Evolutionary conservation across 2,329 filamentous ascomycete species (phyloP), one percentile per base, ranked within the genome.

Genomic region (Ceratocystis albifundus): DNA sequence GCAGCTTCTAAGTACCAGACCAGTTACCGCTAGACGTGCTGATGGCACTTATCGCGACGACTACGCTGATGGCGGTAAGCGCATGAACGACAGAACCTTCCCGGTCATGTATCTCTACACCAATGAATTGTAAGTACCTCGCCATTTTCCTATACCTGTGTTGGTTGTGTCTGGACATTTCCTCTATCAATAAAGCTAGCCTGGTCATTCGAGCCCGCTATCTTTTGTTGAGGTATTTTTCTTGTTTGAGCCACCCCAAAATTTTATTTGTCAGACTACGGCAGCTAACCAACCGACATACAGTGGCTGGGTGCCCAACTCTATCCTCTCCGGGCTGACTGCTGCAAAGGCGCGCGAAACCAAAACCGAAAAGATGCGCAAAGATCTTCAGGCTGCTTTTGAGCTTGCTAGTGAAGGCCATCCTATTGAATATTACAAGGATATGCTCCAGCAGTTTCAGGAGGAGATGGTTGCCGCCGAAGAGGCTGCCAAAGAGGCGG

Each of bases 71-170:
- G 92, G 88, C 68, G 93, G 89, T 71, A 94, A 94, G 79, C 88
- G 91, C 70, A 86, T 84, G 53, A 84, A 87, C 69, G 91, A 96
- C 76, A 84, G 93, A 69, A 91, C 88, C 36, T 97, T 91, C 74
- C 90, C 93, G 4, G 86, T 97, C 73, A 96, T 97, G 93, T 97
- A 96, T 75, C 79, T 97, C 63, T 81, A 85, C 70, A 96, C 92
- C 46, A 96, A 97, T 73, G 93, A 97, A 81, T 97, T 99, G 94
- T 99, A 79, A 84, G 93, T 85, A 28, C 22, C 57, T 17, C 8
- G 32, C 45, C 30, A 7, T 57, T 57, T 17, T 30, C n/a, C 28
- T 57, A 5, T 4, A 6, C 7, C 2, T 10, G 25, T 61, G 12
- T 32, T 12, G 10, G 53, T 12, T n/a, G 12, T 57, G 28, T n/a